Evolutionary conservation across 768 basidiomycete species (phyloP), one percentile per base, ranked within the genome.

Genomic region (Strobilomyces confusus): DNA sequence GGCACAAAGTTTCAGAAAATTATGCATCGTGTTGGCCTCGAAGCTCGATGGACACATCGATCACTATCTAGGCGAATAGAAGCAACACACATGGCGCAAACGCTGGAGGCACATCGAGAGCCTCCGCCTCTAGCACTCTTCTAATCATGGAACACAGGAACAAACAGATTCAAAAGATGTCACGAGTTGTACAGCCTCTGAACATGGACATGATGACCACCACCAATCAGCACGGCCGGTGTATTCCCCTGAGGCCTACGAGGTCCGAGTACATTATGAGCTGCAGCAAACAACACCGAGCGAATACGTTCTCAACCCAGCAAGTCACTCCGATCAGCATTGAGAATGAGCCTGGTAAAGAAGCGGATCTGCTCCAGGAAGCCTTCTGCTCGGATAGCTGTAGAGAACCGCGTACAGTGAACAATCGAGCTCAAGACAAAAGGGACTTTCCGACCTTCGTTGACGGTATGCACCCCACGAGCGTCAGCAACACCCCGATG

Each of bases 341-440:
- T 69, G 17, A 74, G 58, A 41, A 73, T 63, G 7, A 73, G 55
- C 42, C 61, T 59, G 2, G 71, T 64, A 37, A 64, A 64, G 59
- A 71, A 73, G 11, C 63, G 62, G 33, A 74, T 66, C 14, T 61
- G 52, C 22, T 66, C 63, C 54, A 73, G 53, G 50, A 70, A 64
- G 11, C 57, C 64, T 33, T 64, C 65, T 19, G 62, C 65, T 20
- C 59, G 61, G 15, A 74, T 58, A 32, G 66, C 67, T 69, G 33
- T n/a, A 38, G n/a, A 12, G 22, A 32, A 12, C n/a, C 17, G 7
- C 36, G n/a, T 3, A 12, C 8, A 11, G 19, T 49, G 26, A 68
- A 55, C 42, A 48, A 54, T 33, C 40, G 11, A 38, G 26, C 26
- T 15, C 36, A 44, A 34, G 34, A 37, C 33, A 34, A 11, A n/a